Evolutionary conservation across 371 early-diverging fungal species (phyloP).

Genomic region (Haplosporangium sp.): DNA sequence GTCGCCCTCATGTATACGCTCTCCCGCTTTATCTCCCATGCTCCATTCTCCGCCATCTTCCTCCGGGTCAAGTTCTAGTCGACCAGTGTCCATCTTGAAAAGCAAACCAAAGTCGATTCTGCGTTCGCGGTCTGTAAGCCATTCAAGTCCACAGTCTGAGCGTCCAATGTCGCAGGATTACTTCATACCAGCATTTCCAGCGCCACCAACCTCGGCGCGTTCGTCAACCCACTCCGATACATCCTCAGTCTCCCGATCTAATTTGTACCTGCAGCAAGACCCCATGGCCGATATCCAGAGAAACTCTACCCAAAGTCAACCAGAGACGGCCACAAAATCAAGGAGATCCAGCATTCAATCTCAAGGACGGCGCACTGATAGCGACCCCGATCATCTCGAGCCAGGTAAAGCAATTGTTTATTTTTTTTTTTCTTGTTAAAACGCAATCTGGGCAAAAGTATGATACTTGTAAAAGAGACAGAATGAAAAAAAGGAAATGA

Average conservation of each 20-base stretch:
- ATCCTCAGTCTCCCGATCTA: conserved; percentile 13
- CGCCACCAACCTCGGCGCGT: conserved; percentile 7
- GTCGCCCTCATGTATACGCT: too few relatives aligned
- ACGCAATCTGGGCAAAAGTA: too few relatives aligned
- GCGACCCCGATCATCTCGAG: not conserved
- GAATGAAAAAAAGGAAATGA: too few relatives aligned
- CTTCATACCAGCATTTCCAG: conserved; percentile 17
- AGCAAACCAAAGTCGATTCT: conserved; percentile 34
- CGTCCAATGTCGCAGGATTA: not conserved
- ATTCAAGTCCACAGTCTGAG: conserved; percentile 4
- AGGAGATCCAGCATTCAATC: conserved; percentile 8
- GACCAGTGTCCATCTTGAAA: conserved; percentile 35
- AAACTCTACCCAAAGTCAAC: not conserved
- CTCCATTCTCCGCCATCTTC: not conserved
- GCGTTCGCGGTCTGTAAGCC: conserved; percentile 26
- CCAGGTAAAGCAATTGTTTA: not conserved
- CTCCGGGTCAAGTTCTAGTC: not conserved
- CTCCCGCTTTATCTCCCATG: too few relatives aligned
- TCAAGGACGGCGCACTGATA: conserved; percentile 13
- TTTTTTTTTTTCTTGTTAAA: too few relatives aligned
- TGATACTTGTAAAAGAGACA: too few relatives aligned
- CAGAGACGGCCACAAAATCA: not conserved
- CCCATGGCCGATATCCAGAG: conserved; percentile 15
- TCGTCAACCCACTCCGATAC: conserved; percentile 17
- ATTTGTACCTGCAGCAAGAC: conserved; percentile 30